Evolutionary conservation across 1,284 basidiomycete species (phyloP).

Genomic region (Kalmanozyma brasiliensis): DNA sequence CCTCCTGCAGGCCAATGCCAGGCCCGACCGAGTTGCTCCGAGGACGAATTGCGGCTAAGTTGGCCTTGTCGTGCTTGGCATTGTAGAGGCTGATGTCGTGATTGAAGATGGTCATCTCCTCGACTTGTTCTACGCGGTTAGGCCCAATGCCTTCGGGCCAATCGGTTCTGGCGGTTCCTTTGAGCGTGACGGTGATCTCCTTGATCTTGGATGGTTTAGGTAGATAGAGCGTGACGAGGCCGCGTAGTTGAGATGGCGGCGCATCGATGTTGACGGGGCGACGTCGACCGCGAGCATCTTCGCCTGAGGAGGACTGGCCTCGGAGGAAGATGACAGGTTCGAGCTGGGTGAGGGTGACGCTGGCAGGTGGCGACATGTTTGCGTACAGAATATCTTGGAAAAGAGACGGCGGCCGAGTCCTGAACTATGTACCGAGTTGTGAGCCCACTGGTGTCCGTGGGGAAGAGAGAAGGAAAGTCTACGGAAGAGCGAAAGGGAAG

Average conservation of each 20-base stretch:
- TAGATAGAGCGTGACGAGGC: conserved; percentile 83
- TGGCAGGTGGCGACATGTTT: conserved; percentile 45
- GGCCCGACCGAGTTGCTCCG: conserved; percentile 83
- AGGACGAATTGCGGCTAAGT: conserved; percentile 1
- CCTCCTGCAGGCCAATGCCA: conserved; percentile 71
- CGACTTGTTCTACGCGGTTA: conserved; percentile 80
- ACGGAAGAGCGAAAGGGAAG: too few species aligned
- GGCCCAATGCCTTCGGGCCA: conserved; percentile 92
- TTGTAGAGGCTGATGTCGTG: conserved; percentile 79
- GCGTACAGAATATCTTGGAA: background rate
- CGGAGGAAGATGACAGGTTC: conserved; percentile 66
- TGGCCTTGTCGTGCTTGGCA: conserved; percentile 35
- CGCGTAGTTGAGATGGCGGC: conserved; percentile 83
- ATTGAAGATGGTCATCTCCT: conserved; percentile 81
- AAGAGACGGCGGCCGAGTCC: background rate
- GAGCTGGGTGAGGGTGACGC: conserved; percentile 51
- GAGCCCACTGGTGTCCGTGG: too few species aligned
- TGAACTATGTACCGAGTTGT: too few species aligned
- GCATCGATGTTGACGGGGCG: conserved; percentile 68
- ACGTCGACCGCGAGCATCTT: conserved; percentile 52
- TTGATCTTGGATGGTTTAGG: conserved; percentile 86
- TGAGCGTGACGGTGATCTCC: conserved; percentile 82
- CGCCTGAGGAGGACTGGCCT: conserved; percentile 55
- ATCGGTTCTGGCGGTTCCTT: conserved; percentile 75
- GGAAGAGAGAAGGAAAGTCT: too few species aligned